These are phyloP conservation scores for Colletotrichum musae DNA, from an alignment of 2,329 filamentous ascomycete species.

Conservation along the genomic window DNA sequence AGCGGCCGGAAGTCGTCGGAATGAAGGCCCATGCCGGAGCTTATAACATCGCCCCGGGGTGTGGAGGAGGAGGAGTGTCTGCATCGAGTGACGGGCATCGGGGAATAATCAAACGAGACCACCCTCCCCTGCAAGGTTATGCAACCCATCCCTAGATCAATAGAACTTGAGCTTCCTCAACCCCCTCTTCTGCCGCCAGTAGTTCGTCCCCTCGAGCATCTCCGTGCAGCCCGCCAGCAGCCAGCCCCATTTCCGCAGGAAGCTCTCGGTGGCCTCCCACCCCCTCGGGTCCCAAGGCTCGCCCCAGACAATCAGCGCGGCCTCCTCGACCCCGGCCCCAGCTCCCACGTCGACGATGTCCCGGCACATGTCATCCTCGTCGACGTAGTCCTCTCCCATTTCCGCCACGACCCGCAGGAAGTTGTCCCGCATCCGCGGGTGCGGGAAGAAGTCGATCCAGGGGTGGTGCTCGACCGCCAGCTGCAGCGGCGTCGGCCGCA, in stretches of 20 bases:
- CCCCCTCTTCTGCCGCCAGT: slow-evolving; percentile 47
- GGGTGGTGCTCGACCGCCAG: slow-evolving; percentile 48
- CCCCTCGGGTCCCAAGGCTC: slow-evolving; percentile 58
- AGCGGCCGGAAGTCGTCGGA: not conserved
- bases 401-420: slow-evolving; percentile 41
- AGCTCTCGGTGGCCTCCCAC: slow-evolving; percentile 63
- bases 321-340: slow-evolving; percentile 29
- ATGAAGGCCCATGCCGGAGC: not conserved
- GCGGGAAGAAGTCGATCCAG: slow-evolving; percentile 52
- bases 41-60: too few relatives aligned
- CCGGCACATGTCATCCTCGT: slow-evolving; percentile 39
- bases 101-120: too few relatives aligned
- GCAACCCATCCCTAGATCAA: slow-evolving; percentile 2
- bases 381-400: slow-evolving; percentile 29
- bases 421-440: slow-evolving; percentile 48
- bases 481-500: slow-evolving; percentile 50
- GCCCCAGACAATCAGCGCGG: slow-evolving; percentile 55
- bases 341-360: slow-evolving; percentile 39
- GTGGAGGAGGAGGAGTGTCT: too few relatives aligned
- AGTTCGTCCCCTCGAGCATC: slow-evolving; percentile 54
- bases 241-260: slow-evolving; percentile 62
- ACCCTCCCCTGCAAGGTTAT: not conserved
- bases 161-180: slow-evolving; percentile 24
- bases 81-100: too few relatives aligned
- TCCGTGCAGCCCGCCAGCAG: slow-evolving; percentile 55